Conservation (phyloP, 305 asterid genomes). For the Rubia tinctorum region DNA sequence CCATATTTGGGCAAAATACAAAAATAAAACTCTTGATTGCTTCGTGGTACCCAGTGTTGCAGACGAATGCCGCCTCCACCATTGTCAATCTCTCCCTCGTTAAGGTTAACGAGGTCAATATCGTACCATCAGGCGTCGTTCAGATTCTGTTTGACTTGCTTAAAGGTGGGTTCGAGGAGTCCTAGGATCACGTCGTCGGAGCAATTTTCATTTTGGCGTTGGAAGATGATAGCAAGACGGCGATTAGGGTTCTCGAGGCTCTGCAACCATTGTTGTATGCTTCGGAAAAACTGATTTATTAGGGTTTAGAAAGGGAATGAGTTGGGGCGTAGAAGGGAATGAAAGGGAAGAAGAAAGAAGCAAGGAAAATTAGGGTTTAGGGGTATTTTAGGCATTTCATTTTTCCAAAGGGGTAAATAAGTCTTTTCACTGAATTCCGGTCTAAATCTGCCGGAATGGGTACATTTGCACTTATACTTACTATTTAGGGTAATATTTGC, state of each 20-base stretch:
- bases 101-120: conserved; percentile 54
- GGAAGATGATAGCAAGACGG: conserved; percentile 65
- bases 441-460: no score
- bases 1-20: no score
- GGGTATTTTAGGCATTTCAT: no score
- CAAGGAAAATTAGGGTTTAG: no score
- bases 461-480: no score
- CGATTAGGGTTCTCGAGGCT: conserved; percentile 82
- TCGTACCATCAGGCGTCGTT: conserved; percentile 62
- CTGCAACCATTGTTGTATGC: conserved; percentile 65
- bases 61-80: conserved; percentile 62
- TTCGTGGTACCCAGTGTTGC: conserved; percentile 62
- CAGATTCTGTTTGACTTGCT: conserved; percentile 55
- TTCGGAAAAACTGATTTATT: conserved; percentile 9
- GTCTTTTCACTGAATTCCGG: no score
- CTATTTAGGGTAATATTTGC: no score
- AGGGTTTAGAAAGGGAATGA: no score
- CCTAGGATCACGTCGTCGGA: conserved; percentile 82
- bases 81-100: conserved; percentile 76
- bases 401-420: no score
- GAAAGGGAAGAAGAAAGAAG: no score
- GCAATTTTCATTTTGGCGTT: conserved; percentile 74
- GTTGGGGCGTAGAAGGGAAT: no score
- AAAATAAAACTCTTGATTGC: conserved; percentile 44
- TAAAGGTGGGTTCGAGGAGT: conserved; percentile 69